A percentile compares a stretch with the other conserved stretches of the same genome.
Evolutionary conservation across 148 eudicot genomes (phyloP).

Genomic region (Rhododendron vialii): DNA sequence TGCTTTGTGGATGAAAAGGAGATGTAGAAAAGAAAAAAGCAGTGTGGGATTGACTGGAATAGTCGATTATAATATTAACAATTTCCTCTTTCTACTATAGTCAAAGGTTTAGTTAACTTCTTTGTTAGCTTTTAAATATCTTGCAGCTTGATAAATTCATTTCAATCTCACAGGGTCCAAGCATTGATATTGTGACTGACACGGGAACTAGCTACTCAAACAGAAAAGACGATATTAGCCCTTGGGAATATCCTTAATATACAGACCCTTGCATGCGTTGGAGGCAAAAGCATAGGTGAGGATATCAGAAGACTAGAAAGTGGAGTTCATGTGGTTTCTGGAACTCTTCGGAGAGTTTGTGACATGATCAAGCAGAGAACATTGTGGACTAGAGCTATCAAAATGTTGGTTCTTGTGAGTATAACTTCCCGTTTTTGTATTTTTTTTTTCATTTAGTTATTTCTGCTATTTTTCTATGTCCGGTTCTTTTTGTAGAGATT

Average conservation of each 20-base stretch:
- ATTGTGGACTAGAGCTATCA: constrained; percentile 71
- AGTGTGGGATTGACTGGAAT: background rate
- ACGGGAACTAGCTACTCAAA: constrained; percentile 88
- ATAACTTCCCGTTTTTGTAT: background rate
- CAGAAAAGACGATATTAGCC: constrained; percentile 73
- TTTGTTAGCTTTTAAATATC: background rate
- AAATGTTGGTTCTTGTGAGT: constrained; percentile 78
- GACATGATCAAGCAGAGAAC: constrained; percentile 97
- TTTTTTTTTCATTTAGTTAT: background rate
- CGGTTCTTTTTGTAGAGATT: background rate
- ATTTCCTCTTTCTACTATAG: background rate
- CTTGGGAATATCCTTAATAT: constrained; percentile 69
- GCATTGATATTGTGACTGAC: constrained; percentile 91
- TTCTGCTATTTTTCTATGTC: background rate
- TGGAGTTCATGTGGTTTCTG: constrained; percentile 95
- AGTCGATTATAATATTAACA: background rate
- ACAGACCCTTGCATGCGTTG: constrained; percentile 88
- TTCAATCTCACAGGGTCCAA: constrained; percentile 54
- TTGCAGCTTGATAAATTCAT: background rate
- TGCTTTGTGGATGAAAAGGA: background rate
- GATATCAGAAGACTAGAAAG: constrained; percentile 80
- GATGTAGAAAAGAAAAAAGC: background rate
- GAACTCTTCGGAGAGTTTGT: constrained; percentile 93
- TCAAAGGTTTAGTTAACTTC: background rate
- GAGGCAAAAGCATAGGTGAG: constrained; percentile 95